A percentile compares a stretch with the other conserved stretches of the same genome.
Evolutionary conservation across 2,329 filamentous ascomycete genomes (phyloP).

Genomic region (Ophiostoma tasmaniense): DNA sequence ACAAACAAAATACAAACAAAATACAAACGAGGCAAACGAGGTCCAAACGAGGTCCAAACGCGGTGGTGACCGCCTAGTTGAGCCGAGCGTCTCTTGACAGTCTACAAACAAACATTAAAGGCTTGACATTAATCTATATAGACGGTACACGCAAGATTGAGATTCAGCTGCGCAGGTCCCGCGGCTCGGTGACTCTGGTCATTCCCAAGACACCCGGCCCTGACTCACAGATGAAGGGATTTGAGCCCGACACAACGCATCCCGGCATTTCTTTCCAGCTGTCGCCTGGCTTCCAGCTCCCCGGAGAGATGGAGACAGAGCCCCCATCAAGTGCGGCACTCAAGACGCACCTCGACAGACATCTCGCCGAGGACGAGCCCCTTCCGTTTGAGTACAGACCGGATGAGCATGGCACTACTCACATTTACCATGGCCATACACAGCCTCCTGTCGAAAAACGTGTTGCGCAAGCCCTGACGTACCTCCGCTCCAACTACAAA

Average conservation of each 20-base stretch:
- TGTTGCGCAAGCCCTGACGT: constrained; percentile 32
- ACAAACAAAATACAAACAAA: too few species aligned
- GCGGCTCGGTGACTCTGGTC: not conserved
- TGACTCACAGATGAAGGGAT: not conserved
- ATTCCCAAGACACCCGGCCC: not conserved
- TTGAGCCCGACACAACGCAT: not conserved
- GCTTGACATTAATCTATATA: not conserved
- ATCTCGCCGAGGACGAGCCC: not conserved
- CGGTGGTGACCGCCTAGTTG: too few species aligned
- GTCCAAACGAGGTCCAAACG: too few species aligned
- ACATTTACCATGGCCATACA: not conserved
- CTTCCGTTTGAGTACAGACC: too few species aligned
- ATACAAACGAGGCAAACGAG: too few species aligned
- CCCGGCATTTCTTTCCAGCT: constrained; percentile 1
- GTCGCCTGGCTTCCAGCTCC: not conserved
- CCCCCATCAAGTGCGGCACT: not conserved
- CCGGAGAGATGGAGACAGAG: not conserved
- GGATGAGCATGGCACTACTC: not conserved
- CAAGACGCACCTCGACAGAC: not conserved
- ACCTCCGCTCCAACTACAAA: constrained; percentile 41
- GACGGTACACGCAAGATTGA: constrained; percentile 7
- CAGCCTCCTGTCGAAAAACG: constrained; percentile 17
- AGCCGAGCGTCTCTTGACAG: too few species aligned
- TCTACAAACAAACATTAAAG: not conserved
- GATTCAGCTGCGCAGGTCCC: not conserved